Conservation (phyloP, 441 rosid species). For the Macaranga tanarius region DNA sequence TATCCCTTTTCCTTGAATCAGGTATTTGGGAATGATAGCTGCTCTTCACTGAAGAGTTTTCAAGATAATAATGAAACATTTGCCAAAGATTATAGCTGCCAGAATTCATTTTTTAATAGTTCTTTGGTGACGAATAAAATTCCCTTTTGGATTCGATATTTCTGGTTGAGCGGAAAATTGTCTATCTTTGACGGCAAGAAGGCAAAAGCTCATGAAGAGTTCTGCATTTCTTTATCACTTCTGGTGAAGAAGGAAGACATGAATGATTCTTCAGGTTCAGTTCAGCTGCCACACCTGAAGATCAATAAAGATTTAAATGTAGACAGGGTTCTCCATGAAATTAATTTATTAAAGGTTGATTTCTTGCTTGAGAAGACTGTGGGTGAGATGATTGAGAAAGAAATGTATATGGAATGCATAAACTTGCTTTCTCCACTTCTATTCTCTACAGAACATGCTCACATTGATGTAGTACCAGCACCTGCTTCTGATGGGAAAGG, state of each 20-base stretch:
- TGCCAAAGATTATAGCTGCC: conserved; percentile 26
- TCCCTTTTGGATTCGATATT: conserved; percentile 82
- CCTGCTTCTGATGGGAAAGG: conserved; percentile 38
- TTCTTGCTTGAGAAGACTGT: conserved; percentile 70
- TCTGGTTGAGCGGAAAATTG: conserved; percentile 92
- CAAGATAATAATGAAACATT: conserved; percentile 40
- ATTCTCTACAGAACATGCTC: conserved; percentile 49
- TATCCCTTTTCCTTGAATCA: conserved; percentile 43
- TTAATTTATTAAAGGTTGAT: conserved; percentile 76
- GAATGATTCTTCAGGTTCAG: conserved; percentile 37
- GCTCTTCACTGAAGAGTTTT: conserved; percentile 34
- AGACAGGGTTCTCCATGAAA: conserved; percentile 68
- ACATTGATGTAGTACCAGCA: conserved; percentile 45
- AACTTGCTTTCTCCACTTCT: conserved; percentile 78
- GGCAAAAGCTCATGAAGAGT: conserved; percentile 76
- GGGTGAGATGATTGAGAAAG: conserved; percentile 77
- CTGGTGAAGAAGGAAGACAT: conserved; percentile 45
- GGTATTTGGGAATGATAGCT: conserved; percentile 37
- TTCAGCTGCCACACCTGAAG: conserved; percentile 72
- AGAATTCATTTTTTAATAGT: conserved; percentile 28
- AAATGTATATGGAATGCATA: conserved; percentile 66
- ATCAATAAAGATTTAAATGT: conserved; percentile 59
- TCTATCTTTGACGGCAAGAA: conserved; percentile 78
- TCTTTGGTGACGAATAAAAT: conserved; percentile 42
- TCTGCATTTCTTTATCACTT: conserved; percentile 65